Percentiles rank a stretch among this genome's conserved stretches.
phyloP scores from a whole-genome alignment of 1,284 basidiomycete species.

The Leccinum huronense region DNA sequence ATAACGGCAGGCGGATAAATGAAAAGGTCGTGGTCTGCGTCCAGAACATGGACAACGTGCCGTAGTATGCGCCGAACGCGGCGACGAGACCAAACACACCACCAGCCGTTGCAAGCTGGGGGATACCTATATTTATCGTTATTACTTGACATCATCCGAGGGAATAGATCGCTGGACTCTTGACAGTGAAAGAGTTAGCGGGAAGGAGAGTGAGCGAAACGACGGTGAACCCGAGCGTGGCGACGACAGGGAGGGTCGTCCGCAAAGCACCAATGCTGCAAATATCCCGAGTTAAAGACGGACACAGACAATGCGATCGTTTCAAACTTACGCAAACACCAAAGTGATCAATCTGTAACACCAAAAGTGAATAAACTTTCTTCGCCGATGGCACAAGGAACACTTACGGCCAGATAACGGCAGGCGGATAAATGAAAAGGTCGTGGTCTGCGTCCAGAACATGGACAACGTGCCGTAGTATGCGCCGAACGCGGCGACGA shows the following conservation, averaged over 20 bases:
- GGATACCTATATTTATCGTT: slow-evolving; percentile 16
- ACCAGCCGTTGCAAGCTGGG: slow-evolving; percentile 30
- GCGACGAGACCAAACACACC: slow-evolving; percentile 30
- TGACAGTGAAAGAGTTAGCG: slow-evolving; percentile 29
- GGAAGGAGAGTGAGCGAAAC: slow-evolving; percentile 27
- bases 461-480: slow-evolving; percentile 31
- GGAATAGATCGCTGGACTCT: slow-evolving; percentile 2
- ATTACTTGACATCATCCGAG: background rate
- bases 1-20: slow-evolving; percentile 31
- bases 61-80: slow-evolving; percentile 33
- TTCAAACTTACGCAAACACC: slow-evolving; percentile 19
- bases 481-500: slow-evolving; percentile 31
- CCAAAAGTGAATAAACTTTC: slow-evolving; percentile 3
- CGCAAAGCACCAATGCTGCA: slow-evolving; percentile 29
- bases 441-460: slow-evolving; percentile 33
- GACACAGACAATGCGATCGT: no score
- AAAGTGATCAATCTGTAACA: slow-evolving; percentile 21
- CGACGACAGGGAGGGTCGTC: slow-evolving; percentile 28
- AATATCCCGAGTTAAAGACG: slow-evolving; percentile 6
- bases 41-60: slow-evolving; percentile 28
- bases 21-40: slow-evolving; percentile 32
- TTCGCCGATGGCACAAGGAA: background rate
- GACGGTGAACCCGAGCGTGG: slow-evolving; percentile 27
- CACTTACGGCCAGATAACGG: slow-evolving; percentile 21
- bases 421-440: slow-evolving; percentile 27